These are phyloP conservation scores for Elongisporangium anandrum DNA, from an alignment of 352 stramenopile species.

Conservation along the genomic window DNA sequence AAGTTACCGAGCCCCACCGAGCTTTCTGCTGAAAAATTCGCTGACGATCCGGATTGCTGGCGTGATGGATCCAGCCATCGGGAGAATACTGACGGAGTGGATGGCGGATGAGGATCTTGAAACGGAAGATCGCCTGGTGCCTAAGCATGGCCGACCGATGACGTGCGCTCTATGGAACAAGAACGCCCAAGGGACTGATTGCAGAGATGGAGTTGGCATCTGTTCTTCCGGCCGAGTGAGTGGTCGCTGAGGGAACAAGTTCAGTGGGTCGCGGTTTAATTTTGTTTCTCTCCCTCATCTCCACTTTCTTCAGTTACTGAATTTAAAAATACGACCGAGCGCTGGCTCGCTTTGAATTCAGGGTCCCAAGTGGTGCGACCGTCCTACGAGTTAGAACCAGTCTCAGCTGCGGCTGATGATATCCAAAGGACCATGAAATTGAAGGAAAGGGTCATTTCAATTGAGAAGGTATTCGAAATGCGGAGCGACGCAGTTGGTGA, in stretches of 20 bases:
- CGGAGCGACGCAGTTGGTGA: too few species aligned
- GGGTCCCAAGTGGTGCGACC: background rate
- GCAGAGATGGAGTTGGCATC: background rate
- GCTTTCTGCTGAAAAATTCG: background rate
- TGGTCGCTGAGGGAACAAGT: too few species aligned
- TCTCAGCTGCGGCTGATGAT: too few species aligned
- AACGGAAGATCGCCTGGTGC: background rate
- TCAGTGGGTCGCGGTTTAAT: too few species aligned
- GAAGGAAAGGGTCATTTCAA: too few species aligned
- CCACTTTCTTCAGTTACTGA: background rate
- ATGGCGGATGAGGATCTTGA: background rate
- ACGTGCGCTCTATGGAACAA: background rate
- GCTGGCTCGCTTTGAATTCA: background rate
- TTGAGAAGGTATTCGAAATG: too few species aligned
- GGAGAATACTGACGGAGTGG: background rate
- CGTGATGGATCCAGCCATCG: too few species aligned
- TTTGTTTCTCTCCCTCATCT: too few species aligned
- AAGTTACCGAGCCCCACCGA: background rate
- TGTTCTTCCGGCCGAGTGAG: too few species aligned
- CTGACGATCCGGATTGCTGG: too few species aligned
- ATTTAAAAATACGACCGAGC: background rate
- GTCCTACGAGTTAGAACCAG: too few species aligned
- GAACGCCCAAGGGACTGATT: background rate
- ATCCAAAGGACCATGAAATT: too few species aligned
- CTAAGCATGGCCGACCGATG: background rate